Base-by-base conservation (phyloP, 352 stramenopile species). In the Phytophthora sp. region DNA sequence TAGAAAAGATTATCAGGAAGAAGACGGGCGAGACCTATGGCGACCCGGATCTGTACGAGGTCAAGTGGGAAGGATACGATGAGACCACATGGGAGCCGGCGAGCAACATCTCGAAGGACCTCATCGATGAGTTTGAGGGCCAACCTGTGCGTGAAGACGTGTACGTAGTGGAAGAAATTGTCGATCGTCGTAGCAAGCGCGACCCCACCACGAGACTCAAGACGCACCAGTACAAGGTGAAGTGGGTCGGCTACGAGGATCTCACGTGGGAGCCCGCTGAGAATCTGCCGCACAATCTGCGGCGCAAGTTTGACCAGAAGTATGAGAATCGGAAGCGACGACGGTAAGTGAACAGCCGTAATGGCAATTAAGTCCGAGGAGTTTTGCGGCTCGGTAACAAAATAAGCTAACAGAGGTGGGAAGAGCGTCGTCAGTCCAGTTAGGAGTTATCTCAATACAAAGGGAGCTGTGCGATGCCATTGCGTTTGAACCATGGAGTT, bases 221-320 rank as follows among this genome's bases (percentile, higher is more conserved):
- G 70, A 88, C 71, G 24, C 79, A 89, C 58, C 77, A 91, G 69
- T 94, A 93, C 72, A 76, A 88, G n/a, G 84, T 94, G 68, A 93
- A 93, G 66, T 94, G 86, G 86, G 78, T 94, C 38, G 84, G 86
- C 57, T 94, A 94, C 72, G 82, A 91, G 7, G 83, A 94, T 7
- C 63, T 79, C 57, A 94, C 85, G 44, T 94, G 85, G 85, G 85
- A 94, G 46, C 85, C 85, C 0, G 76, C 82, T 0, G 79, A 90
- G 26, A 94, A 94, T 66, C 50, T 94, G 24, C 85, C 85, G 18
- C 85, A 89, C 63, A 94, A 90, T 41, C 45, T 94, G 16, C 82
- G 86, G 18, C 82, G 83, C 51, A 94, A 90, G 62, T 94, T 91
- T 45, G 86, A 94, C 61, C 66, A 84, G 52, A 88, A 90, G 66